A percentile compares a stretch with the other conserved stretches of the same genome.
These are phyloP conservation scores for Phialemoniopsis sp. DNA, from an alignment of 2,329 filamentous ascomycete genomes.

Conservation along the genomic window DNA sequence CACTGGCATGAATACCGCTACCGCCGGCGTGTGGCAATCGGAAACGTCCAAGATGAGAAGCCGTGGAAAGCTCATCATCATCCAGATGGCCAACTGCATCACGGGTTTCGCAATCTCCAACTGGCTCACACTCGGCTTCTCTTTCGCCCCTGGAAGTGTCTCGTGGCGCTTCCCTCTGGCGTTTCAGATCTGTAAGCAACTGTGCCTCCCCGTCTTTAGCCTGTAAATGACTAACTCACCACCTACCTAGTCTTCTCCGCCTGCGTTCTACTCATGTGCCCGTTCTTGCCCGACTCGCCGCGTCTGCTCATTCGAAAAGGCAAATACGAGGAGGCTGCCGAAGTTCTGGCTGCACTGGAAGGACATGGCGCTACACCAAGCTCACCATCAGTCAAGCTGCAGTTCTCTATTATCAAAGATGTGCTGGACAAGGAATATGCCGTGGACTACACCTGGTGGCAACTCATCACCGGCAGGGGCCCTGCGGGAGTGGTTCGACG, in stretches of 20 bases:
- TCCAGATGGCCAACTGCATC: constrained; percentile 22
- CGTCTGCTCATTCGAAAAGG: constrained; percentile 14
- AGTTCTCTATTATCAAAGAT: constrained; percentile 27
- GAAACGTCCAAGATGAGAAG: constrained; percentile 14
- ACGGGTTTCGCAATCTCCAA: constrained; percentile 34
- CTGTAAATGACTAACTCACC: constrained; percentile 11
- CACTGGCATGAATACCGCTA: constrained; percentile 13
- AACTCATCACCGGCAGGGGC: constrained; percentile 31
- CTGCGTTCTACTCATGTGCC: constrained; percentile 15
- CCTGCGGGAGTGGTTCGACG: constrained; percentile 5
- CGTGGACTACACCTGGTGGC: constrained; percentile 38
- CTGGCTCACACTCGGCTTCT: constrained; percentile 11
- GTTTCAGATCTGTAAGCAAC: constrained; percentile 24
- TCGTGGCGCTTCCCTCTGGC: constrained; percentile 13
- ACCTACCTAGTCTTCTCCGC: constrained; percentile 26
- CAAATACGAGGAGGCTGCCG: constrained; percentile 10
- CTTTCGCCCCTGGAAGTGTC: constrained; percentile 11
- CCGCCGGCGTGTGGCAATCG: constrained; percentile 11
- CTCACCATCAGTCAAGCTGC: constrained; percentile 18
- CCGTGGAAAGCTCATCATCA: constrained; percentile 15
- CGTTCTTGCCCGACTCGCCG: constrained; percentile 13
- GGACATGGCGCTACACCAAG: constrained; percentile 19
- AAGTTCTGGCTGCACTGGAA: constrained; percentile 17
- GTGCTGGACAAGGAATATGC: constrained; percentile 36
- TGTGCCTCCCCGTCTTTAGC: constrained; percentile 1